phyloP scores from a whole-genome alignment of 441 rosid species.

The Pelargonium fulgidum region DNA sequence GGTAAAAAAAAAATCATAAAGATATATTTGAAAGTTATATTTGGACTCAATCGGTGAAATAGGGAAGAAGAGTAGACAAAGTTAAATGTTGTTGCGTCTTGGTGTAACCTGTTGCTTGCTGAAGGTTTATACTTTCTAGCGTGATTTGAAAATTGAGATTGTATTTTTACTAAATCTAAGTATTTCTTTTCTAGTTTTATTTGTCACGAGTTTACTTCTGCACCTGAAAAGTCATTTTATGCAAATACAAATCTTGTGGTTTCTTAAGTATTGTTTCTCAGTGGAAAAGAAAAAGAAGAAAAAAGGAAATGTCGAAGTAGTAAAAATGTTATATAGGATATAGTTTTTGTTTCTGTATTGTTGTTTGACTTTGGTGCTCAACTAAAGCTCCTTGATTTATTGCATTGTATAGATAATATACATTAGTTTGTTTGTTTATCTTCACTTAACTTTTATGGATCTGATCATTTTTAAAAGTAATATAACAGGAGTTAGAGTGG shows the following conservation, averaged over 20 bases:
- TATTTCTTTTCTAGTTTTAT: not conserved
- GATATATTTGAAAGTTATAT: not conserved
- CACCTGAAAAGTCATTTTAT: not conserved
- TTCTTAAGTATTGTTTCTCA: not conserved
- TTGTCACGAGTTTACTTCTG: not conserved
- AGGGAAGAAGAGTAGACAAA: not conserved
- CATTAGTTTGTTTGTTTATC: not conserved
- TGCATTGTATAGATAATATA: not conserved
- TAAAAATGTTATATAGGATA: not conserved
- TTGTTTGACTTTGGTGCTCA: not conserved
- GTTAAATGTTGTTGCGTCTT: not conserved
- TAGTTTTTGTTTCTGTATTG: not conserved
- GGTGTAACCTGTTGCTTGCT: constrained; percentile 17
- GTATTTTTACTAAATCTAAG: not conserved
- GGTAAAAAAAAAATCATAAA: not conserved
- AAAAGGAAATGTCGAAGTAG: not conserved
- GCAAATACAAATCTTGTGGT: not conserved
- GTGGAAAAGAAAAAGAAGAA: not conserved
- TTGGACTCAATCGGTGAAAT: not conserved
- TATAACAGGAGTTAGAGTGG: constrained; percentile 67
- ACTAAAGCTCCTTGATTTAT: constrained; percentile 1
- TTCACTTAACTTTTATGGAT: constrained; percentile 6
- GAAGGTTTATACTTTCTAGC: constrained; percentile 8
- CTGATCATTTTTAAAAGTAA: constrained; percentile 26
- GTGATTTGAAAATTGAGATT: not conserved